Evolutionary conservation across 2,329 filamentous ascomycete species (phyloP), one percentile per base, ranked within the genome.

Genomic region (Pleurostoma richardsiae): DNA sequence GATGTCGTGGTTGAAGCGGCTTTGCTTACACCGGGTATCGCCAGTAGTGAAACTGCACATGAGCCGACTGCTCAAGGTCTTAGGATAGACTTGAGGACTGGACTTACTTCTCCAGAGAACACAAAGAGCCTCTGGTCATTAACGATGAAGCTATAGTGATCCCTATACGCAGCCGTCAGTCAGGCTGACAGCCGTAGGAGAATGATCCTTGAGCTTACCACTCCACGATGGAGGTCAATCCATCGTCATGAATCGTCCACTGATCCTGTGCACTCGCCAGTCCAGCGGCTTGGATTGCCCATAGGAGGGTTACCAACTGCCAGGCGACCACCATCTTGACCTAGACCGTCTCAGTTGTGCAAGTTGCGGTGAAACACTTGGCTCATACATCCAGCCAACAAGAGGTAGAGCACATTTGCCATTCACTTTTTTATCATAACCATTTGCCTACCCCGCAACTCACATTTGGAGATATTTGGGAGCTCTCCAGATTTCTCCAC

Each of bases 61-160:
- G n/a, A 33, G 56, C 44, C 27, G 10, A 26, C 10, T 7, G 29
- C 6, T 39, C n/a, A 29, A 19, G 19, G 19, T 19, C 19, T 19
- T 19, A 19, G 19, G 19, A 19, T 19, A 19, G 19, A 19, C 19
- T 19, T 19, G 19, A 19, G 19, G 19, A 19, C 19, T 19, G 11
- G 19, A 40, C 53, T 36, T 52, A 67, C 65, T 55, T 70, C 67
- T 47, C 68, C 67, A 0, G 68, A 71, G 42, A 71, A 71, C 27
- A 71, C 56, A 48, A 71, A 71, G 3, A 71, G 59, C 40, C 68
- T 59, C 49, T 71, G 50, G 19, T 66, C 68, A 10, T 70, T 67
- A 33, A 71, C 56, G 10, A 59, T 54, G 48, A 69, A 70, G 46
- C 68, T 70, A 46, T 70, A 65, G 29, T 68, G 63, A 10, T 71